Evolutionary conservation across 495 filamentous ascomycete genomes (phyloP), one percentile per base, ranked within the genome.

Genomic region (Daldinia concentrica): DNA sequence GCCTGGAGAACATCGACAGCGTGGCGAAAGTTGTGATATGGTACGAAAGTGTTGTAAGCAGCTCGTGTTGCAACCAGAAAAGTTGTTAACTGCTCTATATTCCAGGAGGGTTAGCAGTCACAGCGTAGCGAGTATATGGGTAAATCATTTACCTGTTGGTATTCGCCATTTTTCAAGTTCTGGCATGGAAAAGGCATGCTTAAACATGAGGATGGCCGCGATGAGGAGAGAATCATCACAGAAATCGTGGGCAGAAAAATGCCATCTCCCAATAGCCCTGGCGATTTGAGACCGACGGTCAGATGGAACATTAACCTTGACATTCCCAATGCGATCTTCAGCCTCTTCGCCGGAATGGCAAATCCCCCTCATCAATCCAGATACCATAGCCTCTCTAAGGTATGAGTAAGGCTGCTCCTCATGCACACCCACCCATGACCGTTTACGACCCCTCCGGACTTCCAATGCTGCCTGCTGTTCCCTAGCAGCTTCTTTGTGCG

Each of bases 21-120:
- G 78, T 99, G 95, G 55, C 95, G 93, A 79, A 98, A 99, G 78
- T 99, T 99, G 81, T 99, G 95, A 75, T 98, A 99, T n/a, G 95
- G 92, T 39, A 99, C 93, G 78, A 97, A 97, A 56, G 87, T 89
- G 76, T 98, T 97, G 81, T 99, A 98, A 15, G 96, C 91, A 52
- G 89, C 88, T 57, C 93, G 90, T 76, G 93, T 91, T 69, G 94
- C 93, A 50, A 94, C 82, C 50, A 97, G 82, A 78, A 97, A 97
- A 45, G 86, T 86, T 68, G 88, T 90, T 19, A 98, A 81, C 78
- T 93, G 89, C 65, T 85, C 85, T 88, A 61, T 7, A 67, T 43
- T 69, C 48, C 37, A 57, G 30, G 78, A 81, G 79, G 74, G 78
- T 70, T 41, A 73, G 71, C 24, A 6, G 22, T 7, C 24, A 74